Evolutionary conservation across 2,329 filamentous ascomycete species (phyloP).

Genomic region (Acrodontium crateriforme): DNA sequence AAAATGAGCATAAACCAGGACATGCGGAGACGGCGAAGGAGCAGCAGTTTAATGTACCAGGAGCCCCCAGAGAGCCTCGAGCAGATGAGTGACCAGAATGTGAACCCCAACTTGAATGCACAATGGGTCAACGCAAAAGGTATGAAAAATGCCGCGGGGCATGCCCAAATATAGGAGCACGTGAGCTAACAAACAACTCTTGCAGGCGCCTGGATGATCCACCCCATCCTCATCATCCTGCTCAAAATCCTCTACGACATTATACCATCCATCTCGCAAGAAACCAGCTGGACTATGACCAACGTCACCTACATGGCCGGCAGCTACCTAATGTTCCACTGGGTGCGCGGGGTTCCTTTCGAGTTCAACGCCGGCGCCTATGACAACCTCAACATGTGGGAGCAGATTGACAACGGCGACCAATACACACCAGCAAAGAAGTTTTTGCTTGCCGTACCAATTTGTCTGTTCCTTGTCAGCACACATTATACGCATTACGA

Average conservation of each 20-base stretch:
- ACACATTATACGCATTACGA: conserved; percentile 99
- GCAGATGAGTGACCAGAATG: conserved; percentile 92
- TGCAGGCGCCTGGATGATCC: conserved; percentile 91
- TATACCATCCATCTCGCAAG: conserved; percentile 88
- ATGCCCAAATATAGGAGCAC: neutral
- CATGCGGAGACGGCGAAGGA: conserved; percentile 61
- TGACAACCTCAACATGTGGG: conserved; percentile 99
- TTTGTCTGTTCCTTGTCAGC: conserved; percentile 86
- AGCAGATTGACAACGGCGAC: conserved; percentile 97
- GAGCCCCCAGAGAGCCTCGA: conserved; percentile 93
- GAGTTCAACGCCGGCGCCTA: conserved; percentile 98
- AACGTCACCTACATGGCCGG: conserved; percentile 99
- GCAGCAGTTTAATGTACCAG: conserved; percentile 96
- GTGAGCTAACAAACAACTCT: neutral
- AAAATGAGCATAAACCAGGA: conserved; percentile 37
- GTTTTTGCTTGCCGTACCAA: conserved; percentile 87
- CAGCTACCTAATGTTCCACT: conserved; percentile 99
- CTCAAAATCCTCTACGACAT: conserved; percentile 97
- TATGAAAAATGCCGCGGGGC: conserved; percentile 27
- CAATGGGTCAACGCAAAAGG: conserved; percentile 99
- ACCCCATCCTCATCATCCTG: conserved; percentile 78
- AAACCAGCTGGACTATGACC: conserved; percentile 96
- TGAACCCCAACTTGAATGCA: conserved; percentile 87
- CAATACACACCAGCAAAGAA: conserved; percentile 99
- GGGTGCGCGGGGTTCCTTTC: conserved; percentile 92